Conservation (phyloP, 1,139 yeast genomes). For the Saccharomyces hybrid region DNA sequence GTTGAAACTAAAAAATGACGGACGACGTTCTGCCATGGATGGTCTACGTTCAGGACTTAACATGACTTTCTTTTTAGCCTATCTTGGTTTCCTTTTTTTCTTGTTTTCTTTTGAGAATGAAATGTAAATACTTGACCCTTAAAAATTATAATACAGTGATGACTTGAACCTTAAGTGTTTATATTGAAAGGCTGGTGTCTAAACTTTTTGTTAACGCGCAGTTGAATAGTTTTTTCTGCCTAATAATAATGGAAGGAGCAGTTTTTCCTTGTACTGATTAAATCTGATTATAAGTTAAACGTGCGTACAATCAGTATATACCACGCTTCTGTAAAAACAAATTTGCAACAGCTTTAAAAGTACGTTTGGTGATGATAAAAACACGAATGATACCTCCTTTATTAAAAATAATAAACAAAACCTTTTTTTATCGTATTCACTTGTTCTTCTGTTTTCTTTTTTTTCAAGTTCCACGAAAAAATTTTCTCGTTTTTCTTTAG, state of each 20-base stretch:
- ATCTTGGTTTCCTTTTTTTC: not conserved
- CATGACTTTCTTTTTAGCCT: constrained; percentile 10
- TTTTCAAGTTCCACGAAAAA: not conserved
- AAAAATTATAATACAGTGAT: not conserved
- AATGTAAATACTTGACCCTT: not conserved
- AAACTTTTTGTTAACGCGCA: not conserved
- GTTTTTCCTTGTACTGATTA: not conserved
- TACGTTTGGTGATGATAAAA: not conserved
- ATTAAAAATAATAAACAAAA: not conserved
- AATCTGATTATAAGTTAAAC: not conserved
- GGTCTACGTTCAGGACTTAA: constrained; percentile 41
- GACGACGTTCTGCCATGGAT: constrained; percentile 62
- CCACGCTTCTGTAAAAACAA: not conserved
- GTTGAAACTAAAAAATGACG: constrained; percentile 33
- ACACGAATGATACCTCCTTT: not conserved
- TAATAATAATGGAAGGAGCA: not conserved
- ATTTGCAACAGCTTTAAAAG: not conserved
- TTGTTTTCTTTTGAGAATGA: not conserved
- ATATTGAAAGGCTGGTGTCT: not conserved
- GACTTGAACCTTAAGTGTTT: not conserved
- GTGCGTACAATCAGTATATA: not conserved
- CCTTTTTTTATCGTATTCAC: not conserved
- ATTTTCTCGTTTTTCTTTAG: not conserved
- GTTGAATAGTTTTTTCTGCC: not conserved
- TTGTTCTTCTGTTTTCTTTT: not conserved